Percentiles rank a stretch among this genome's conserved stretches.
phyloP scores from a whole-genome alignment of 495 filamentous ascomycete genomes.

The Penicillium canescens region DNA sequence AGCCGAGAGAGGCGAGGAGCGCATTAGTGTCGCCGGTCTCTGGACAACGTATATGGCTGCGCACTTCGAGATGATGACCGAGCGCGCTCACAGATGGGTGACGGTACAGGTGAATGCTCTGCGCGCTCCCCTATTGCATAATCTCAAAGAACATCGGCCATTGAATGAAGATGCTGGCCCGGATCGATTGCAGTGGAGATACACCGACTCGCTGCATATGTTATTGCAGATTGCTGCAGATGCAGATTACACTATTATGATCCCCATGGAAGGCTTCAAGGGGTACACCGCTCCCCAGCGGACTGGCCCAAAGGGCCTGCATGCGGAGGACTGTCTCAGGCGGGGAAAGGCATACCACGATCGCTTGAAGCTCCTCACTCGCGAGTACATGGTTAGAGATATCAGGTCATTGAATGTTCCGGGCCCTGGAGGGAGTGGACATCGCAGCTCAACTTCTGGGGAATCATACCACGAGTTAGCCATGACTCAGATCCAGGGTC shows the following conservation, averaged over 20 bases:
- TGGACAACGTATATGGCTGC: slow-evolving; percentile 30
- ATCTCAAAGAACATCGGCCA: not conserved
- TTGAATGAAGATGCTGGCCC: not conserved
- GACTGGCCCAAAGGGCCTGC: not conserved
- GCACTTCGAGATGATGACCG: slow-evolving; percentile 26
- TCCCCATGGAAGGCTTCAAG: slow-evolving; percentile 27
- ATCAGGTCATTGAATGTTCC: not conserved
- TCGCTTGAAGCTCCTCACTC: slow-evolving; percentile 11
- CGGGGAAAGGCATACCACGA: slow-evolving; percentile 11
- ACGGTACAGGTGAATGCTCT: slow-evolving; percentile 21
- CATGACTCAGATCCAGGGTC: slow-evolving; percentile 14
- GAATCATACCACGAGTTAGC: slow-evolving; percentile 6
- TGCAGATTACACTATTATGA: slow-evolving; percentile 26
- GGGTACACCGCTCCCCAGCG: slow-evolving; percentile 11
- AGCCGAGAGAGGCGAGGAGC: not conserved
- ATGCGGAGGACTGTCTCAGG: not conserved
- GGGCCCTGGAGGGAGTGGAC: not conserved
- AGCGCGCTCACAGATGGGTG: slow-evolving; percentile 33
- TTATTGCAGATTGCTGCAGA: slow-evolving; percentile 17
- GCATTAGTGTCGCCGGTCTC: slow-evolving; percentile 18
- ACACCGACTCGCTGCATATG: slow-evolving; percentile 24
- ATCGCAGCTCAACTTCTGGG: not conserved
- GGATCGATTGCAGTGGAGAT: slow-evolving; percentile 17
- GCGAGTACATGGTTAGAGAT: not conserved
- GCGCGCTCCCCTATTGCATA: slow-evolving; percentile 16